A percentile compares a stretch with the other conserved stretches of the same genome.
Evolutionary conservation across 2,329 filamentous ascomycete genomes (phyloP).

Genomic region (Ceratocystis papillata): DNA sequence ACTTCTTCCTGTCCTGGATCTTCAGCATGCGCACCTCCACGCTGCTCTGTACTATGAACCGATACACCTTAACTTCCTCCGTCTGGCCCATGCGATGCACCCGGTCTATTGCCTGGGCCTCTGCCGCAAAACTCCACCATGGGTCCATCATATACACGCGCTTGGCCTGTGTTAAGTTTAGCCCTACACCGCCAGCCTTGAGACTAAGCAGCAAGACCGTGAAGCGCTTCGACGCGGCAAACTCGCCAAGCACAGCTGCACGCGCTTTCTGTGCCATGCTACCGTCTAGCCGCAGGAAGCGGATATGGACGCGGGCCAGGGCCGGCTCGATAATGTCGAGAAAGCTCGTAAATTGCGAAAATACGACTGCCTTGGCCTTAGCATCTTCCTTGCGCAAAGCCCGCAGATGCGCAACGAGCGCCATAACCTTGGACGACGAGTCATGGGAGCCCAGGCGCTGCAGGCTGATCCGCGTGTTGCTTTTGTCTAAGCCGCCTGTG

Average conservation of each 20-base stretch:
- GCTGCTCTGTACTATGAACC: constrained; percentile 81
- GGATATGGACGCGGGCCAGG: constrained; percentile 59
- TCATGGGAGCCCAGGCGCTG: constrained; percentile 51
- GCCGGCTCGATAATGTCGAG: constrained; percentile 81
- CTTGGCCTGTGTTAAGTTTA: constrained; percentile 82
- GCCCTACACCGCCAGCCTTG: constrained; percentile 80
- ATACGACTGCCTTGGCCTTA: constrained; percentile 76
- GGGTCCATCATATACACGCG: constrained; percentile 99
- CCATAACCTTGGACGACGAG: constrained; percentile 80
- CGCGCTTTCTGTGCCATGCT: constrained; percentile 78
- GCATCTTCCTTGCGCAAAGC: constrained; percentile 54
- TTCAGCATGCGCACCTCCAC: constrained; percentile 92
- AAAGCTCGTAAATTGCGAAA: constrained; percentile 96
- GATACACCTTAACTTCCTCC: constrained; percentile 69
- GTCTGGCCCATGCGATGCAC: constrained; percentile 95
- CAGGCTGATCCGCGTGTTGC: constrained; percentile 45
- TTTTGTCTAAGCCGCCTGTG: not conserved
- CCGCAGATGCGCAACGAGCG: constrained; percentile 65
- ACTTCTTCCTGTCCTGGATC: constrained; percentile 92
- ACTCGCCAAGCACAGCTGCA: constrained; percentile 64
- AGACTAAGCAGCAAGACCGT: constrained; percentile 73
- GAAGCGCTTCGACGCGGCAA: constrained; percentile 49
- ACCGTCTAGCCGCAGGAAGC: constrained; percentile 80
- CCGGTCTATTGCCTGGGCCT: constrained; percentile 93
- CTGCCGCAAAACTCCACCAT: constrained; percentile 97